These are phyloP conservation scores for Acarospora socialis DNA, from an alignment of 2,329 filamentous ascomycete species.

Conservation along the genomic window DNA sequence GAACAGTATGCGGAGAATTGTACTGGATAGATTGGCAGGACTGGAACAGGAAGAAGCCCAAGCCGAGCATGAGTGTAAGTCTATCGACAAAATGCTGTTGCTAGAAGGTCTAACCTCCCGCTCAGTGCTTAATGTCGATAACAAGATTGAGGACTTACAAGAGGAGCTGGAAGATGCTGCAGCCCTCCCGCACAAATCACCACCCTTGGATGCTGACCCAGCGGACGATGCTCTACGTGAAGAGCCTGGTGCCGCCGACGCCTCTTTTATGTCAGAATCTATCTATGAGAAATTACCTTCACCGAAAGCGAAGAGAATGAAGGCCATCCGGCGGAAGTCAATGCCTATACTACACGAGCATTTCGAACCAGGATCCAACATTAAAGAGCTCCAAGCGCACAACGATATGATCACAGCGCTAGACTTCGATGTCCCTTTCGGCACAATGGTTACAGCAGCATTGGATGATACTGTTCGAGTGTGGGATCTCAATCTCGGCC, in stretches of 20 bases:
- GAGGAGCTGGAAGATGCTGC: conserved; percentile 37
- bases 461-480: conserved; percentile 89
- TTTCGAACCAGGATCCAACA: conserved; percentile 75
- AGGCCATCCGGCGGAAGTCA: conserved; percentile 52
- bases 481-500: conserved; percentile 88
- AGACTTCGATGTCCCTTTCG: conserved; percentile 96
- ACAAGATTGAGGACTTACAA: conserved; percentile 47
- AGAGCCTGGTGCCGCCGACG: conserved; percentile 37
- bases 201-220: conserved; percentile 23
- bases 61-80: conserved; percentile 73
- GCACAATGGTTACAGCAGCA: conserved; percentile 81
- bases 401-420: conserved; percentile 75
- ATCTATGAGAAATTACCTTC: conserved; percentile 84
- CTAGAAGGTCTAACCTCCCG: conserved; percentile 1
- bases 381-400: conserved; percentile 80
- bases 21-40: conserved; percentile 70
- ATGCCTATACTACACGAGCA: conserved; percentile 95
- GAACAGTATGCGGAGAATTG: conserved; percentile 80
- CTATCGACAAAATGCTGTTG: background rate
- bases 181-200: conserved; percentile 12
- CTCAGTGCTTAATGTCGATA: conserved; percentile 43
- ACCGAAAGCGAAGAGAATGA: conserved; percentile 38
- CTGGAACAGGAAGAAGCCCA: conserved; percentile 84
- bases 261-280: conserved; percentile 89
- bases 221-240: conserved; percentile 38